These are phyloP conservation scores for Podaxis sp. DNA, from an alignment of 768 basidiomycete genomes.

Conservation along the genomic window DNA sequence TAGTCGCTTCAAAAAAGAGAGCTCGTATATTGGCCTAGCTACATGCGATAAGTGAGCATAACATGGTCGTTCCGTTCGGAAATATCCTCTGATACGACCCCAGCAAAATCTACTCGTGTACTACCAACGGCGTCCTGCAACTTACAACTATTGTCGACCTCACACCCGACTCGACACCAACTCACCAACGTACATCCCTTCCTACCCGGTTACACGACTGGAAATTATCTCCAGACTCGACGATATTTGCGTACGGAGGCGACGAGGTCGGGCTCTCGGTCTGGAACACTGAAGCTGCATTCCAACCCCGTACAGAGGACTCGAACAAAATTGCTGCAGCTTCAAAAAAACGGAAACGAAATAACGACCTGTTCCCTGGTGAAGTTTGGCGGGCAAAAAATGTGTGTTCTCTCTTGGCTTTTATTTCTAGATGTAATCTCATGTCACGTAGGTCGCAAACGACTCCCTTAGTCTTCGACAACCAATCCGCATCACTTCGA, in stretches of 20 bases:
- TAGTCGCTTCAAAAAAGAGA: slow-evolving; percentile 51
- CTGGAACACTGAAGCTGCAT: slow-evolving; percentile 69
- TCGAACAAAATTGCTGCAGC: slow-evolving; percentile 15
- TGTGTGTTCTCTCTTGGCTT: slow-evolving; percentile 35
- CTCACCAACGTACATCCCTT: slow-evolving; percentile 34
- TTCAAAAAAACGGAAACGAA: slow-evolving; percentile 59
- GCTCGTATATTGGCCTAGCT: slow-evolving; percentile 60
- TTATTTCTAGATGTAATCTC: neutral
- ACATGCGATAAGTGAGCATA: slow-evolving; percentile 46
- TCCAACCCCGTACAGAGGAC: slow-evolving; percentile 30
- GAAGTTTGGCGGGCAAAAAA: slow-evolving; percentile 89
- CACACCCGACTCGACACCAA: slow-evolving; percentile 9
- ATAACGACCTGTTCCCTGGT: slow-evolving; percentile 58
- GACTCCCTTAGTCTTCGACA: slow-evolving; percentile 75
- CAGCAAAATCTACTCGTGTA: slow-evolving; percentile 48
- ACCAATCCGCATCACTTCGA: slow-evolving; percentile 71
- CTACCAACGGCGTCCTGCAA: slow-evolving; percentile 73
- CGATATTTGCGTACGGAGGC: slow-evolving; percentile 78
- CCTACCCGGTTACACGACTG: slow-evolving; percentile 73
- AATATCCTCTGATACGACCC: neutral
- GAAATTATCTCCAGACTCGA: slow-evolving; percentile 51
- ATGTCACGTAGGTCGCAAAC: slow-evolving; percentile 57
- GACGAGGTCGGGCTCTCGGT: slow-evolving; percentile 84
- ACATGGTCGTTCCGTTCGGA: slow-evolving; percentile 19
- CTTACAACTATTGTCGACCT: slow-evolving; percentile 32